Base-by-base conservation (phyloP, 1,139 yeast genomes). In the Yamadazyma buinensis region DNA sequence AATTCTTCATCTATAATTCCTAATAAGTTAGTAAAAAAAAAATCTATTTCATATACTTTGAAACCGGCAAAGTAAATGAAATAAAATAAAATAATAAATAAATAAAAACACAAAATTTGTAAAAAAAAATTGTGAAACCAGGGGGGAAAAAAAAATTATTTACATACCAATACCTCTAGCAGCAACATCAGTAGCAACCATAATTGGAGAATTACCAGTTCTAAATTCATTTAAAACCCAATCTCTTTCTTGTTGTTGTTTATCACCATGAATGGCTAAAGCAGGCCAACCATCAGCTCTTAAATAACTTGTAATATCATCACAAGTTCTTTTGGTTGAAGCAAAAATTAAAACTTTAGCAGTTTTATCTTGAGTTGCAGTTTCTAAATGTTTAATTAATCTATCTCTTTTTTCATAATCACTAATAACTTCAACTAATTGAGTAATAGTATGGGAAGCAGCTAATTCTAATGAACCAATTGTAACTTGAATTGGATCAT, bases 281-380 rank as follows among this genome's bases (percentile, higher is more conserved):
- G 98, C 98, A 48, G 97, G 97, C 95, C 96, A 92, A 43, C 98
- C 98, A 55, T 92, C 97, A 49, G 84, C 82, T 71, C 98, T 85
- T 56, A 94, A 80, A 61, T 79, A 87, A 49, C 80, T 76, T 30
- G 98, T 92, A 53, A 92, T 78, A 48, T 88, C 97, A 61, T 94
- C 98, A 74, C 98, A 95, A 48, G 85, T 84, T 73, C 97, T 87
- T 77, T 92, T 94, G 35, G 97, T 92, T 23, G 96, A 87, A 34
- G 96, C 87, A 56, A 92, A 92, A 46, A 92, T 75, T 57, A 92
- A 78, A 49, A 81, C 72, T 71, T 92, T 94, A 43, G 90, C 75
- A 33, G 77, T 76, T 55, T 75, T 68, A 58, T 86, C 87, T 47
- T 81, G 75, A 72, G 92, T 84, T 36, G 95, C 94, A 43, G 72